phyloP scores from a whole-genome alignment of 306 rosid genomes.

The Parietaria judaica region DNA sequence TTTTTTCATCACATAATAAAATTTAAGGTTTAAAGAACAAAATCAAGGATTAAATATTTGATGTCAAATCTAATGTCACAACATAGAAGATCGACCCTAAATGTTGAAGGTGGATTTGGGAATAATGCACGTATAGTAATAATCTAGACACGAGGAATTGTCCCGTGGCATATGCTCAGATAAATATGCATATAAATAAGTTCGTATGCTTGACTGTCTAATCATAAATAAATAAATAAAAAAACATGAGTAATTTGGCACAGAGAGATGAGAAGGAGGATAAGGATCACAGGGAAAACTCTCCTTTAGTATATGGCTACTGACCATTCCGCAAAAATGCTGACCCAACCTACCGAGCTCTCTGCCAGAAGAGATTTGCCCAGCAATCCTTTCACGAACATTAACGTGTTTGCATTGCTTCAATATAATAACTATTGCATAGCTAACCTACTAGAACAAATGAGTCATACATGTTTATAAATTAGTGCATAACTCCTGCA shows the following conservation, averaged over 20 bases:
- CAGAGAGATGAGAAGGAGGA: conserved; percentile 10
- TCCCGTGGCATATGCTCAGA: conserved; percentile 41
- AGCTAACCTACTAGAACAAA: too few species aligned
- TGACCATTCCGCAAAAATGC: background rate
- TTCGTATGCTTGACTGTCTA: too few species aligned
- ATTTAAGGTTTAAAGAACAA: too few species aligned
- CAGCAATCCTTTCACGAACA: conserved; percentile 40
- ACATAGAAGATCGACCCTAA: background rate
- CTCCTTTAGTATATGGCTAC: conserved; percentile 53
- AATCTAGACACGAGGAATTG: conserved; percentile 25
- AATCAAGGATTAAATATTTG: too few species aligned
- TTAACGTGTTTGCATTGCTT: too few species aligned
- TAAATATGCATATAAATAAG: conserved; percentile 15
- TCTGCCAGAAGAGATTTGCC: conserved; percentile 71
- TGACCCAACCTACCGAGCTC: background rate
- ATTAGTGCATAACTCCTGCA: too few species aligned
- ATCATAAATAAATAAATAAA: too few species aligned
- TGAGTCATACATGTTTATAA: too few species aligned
- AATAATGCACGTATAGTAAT: conserved; percentile 19
- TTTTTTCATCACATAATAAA: too few species aligned
- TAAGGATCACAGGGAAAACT: conserved; percentile 51
- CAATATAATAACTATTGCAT: too few species aligned
- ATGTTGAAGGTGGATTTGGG: conserved; percentile 11
- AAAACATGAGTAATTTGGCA: too few species aligned
- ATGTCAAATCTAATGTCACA: background rate